Conservation (phyloP, 495 filamentous ascomycete species). For the Astrocystis sublimbata region DNA sequence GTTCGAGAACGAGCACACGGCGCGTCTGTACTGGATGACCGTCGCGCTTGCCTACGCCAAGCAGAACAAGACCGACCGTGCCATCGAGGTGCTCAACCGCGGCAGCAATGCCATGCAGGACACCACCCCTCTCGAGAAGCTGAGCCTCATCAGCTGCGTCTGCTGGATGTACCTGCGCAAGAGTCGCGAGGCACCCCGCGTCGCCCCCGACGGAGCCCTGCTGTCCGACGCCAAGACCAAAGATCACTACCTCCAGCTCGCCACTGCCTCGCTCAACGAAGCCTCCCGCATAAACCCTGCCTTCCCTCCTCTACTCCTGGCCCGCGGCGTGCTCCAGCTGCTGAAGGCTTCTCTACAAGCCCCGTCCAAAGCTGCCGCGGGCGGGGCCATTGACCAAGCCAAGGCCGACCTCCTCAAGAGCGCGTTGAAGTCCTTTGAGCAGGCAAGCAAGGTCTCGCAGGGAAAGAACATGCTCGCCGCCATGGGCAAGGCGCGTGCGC, state of each 20-base stretch:
- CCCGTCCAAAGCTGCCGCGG: conserved; percentile 63
- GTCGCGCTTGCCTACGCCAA: conserved; percentile 97
- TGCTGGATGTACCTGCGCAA: conserved; percentile 94
- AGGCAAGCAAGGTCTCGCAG: conserved; percentile 78
- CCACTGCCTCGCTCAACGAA: conserved; percentile 88
- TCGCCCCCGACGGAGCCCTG: conserved; percentile 59
- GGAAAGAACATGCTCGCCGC: conserved; percentile 87
- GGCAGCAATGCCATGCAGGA: conserved; percentile 72
- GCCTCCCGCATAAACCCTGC: conserved; percentile 90
- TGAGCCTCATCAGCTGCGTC: conserved; percentile 77
- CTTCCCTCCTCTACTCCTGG: conserved; percentile 83
- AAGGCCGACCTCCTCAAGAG: conserved; percentile 76
- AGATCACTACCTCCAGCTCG: conserved; percentile 87
- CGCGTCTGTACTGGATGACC: conserved; percentile 89
- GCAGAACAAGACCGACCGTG: conserved; percentile 86
- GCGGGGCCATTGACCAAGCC: conserved; percentile 68
- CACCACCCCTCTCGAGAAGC: conserved; percentile 75
- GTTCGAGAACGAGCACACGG: conserved; percentile 86
- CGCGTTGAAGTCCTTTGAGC: conserved; percentile 89
- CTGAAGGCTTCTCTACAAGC: conserved; percentile 83
- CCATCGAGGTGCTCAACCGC: conserved; percentile 88
- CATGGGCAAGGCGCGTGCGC: conserved; percentile 79
- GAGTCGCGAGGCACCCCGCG: conserved; percentile 84
- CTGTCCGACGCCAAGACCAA: conserved; percentile 79
- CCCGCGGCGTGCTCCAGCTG: conserved; percentile 86